Conservation (phyloP, 768 basidiomycete species). For the Lactarius deliciosus region DNA sequence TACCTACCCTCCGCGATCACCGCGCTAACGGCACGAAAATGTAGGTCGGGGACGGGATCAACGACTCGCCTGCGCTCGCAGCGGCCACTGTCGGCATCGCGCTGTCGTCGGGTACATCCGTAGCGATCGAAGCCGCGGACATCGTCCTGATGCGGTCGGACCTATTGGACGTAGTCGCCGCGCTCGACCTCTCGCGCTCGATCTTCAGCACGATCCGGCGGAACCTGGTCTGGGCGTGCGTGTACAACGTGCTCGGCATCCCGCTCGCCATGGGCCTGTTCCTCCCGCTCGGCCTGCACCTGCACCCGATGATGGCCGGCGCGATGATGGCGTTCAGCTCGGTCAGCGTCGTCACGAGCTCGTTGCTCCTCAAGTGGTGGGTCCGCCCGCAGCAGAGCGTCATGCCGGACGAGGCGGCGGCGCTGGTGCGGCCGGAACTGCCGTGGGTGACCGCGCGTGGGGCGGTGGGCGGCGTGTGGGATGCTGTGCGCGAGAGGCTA, state of each 20-base stretch:
- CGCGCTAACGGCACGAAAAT: constrained; percentile 1
- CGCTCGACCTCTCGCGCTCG: constrained; percentile 81
- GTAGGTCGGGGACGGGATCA: constrained; percentile 98
- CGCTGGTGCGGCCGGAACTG: constrained; percentile 36
- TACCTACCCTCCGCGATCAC: neutral
- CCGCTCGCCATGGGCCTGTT: constrained; percentile 98
- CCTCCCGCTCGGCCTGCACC: constrained; percentile 86
- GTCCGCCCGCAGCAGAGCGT: constrained; percentile 64
- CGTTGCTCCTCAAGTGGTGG: constrained; percentile 86
- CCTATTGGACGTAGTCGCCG: constrained; percentile 95
- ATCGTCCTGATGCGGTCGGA: constrained; percentile 98
- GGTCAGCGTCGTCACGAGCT: constrained; percentile 92
- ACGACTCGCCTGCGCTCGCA: constrained; percentile 96
- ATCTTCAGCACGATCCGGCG: constrained; percentile 91
- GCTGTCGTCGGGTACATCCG: constrained; percentile 92
- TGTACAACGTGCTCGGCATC: constrained; percentile 91
- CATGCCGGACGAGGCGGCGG: constrained; percentile 56
- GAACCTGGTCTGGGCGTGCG: constrained; percentile 94
- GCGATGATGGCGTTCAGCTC: constrained; percentile 98
- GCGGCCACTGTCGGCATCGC: constrained; percentile 97
- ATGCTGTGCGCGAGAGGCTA: constrained; percentile 43
- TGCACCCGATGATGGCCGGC: constrained; percentile 99
- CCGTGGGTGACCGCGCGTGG: constrained; percentile 43
- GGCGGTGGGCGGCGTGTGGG: constrained; percentile 47
- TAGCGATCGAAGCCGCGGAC: constrained; percentile 97